Evolutionary conservation across 805 yeast species (phyloP).

Genomic region (Metschnikowia corniflorae): DNA sequence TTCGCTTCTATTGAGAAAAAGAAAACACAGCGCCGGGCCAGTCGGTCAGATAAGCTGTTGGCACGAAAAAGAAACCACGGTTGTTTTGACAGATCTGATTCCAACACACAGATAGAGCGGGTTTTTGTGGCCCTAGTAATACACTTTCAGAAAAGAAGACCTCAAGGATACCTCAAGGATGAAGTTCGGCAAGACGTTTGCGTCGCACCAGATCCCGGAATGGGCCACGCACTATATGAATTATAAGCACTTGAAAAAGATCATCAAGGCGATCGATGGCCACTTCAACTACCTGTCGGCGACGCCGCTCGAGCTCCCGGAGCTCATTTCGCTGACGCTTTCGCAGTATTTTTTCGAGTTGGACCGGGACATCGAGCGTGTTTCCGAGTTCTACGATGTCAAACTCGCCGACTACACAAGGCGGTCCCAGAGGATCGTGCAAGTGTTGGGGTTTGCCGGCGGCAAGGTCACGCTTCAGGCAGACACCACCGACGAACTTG

Average conservation of each 20-base stretch:
- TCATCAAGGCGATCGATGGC: constrained; percentile 60
- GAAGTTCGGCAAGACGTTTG: constrained; percentile 80
- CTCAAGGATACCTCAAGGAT: too few species aligned
- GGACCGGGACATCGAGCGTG: constrained; percentile 78
- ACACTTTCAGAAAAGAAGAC: too few species aligned
- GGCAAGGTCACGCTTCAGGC: constrained; percentile 27
- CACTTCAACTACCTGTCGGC: constrained; percentile 34
- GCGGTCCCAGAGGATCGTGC: constrained; percentile 49
- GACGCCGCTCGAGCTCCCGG: constrained; percentile 23
- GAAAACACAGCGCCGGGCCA: too few species aligned
- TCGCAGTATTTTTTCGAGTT: constrained; percentile 72
- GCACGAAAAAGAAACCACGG: too few species aligned
- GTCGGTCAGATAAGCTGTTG: too few species aligned
- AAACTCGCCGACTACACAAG: constrained; percentile 73
- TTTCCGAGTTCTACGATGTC: constrained; percentile 71
- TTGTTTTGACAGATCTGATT: too few species aligned
- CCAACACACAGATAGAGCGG: too few species aligned
- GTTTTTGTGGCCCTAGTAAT: too few species aligned
- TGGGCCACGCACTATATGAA: constrained; percentile 83
- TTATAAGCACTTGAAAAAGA: constrained; percentile 79
- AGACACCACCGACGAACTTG: constrained; percentile 39
- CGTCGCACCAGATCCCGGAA: constrained; percentile 88
- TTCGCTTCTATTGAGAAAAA: too few species aligned
- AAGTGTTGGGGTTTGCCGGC: constrained; percentile 31
- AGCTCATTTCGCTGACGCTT: constrained; percentile 42